These are phyloP conservation scores for Echium plantagineum DNA, from an alignment of 257 asterid genomes.

Conservation along the genomic window DNA sequence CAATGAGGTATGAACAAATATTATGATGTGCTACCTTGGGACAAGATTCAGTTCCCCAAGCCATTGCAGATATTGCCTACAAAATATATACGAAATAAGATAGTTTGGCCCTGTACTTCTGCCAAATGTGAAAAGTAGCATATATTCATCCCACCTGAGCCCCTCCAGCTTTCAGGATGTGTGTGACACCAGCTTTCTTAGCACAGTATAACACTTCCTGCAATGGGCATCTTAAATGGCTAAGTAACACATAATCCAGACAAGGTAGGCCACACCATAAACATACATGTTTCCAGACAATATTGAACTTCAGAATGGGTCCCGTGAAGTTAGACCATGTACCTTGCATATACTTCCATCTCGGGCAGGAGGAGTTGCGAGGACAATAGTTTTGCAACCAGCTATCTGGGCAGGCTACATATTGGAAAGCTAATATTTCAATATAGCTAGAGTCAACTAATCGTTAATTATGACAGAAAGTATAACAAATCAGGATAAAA, in stretches of 20 bases:
- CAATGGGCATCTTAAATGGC: not conserved
- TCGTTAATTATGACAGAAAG: constrained; percentile 6
- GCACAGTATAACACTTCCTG: constrained; percentile 97
- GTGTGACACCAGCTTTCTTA: constrained; percentile 96
- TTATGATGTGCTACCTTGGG: constrained; percentile 54
- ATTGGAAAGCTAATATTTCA: constrained; percentile 14
- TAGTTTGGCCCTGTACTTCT: not conserved
- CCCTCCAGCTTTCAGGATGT: constrained; percentile 97
- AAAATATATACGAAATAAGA: constrained; percentile 2
- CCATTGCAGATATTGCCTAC: constrained; percentile 98
- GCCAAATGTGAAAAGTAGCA: not conserved
- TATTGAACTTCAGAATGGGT: not conserved
- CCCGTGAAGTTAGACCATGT: constrained; percentile 7
- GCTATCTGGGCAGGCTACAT: constrained; percentile 97
- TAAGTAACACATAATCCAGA: constrained; percentile 1
- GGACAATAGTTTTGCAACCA: constrained; percentile 93
- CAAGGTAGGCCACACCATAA: not conserved
- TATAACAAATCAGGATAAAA: constrained; percentile 7
- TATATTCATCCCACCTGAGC: constrained; percentile 60
- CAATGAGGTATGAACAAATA: no score
- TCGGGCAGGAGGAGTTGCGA: constrained; percentile 89
- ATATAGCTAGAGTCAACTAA: not conserved
- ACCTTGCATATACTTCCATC: constrained; percentile 96
- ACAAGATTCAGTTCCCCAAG: constrained; percentile 98
- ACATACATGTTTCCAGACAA: not conserved